phyloP scores from a whole-genome alignment of 768 basidiomycete genomes.

The Phaeotremella skinneri region DNA sequence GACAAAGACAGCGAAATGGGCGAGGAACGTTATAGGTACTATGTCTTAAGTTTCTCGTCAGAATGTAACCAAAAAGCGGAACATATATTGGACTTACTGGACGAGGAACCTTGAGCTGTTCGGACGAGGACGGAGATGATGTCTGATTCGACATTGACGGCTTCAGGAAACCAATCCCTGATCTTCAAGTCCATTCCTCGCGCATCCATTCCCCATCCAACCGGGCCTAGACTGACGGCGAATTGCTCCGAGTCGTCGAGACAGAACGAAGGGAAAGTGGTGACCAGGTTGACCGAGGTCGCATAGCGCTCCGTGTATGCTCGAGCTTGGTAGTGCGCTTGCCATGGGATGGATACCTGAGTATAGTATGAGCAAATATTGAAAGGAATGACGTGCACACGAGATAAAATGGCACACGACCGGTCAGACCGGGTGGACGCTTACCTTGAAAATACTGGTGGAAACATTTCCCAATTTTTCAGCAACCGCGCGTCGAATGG shows the following conservation, averaged over 20 bases:
- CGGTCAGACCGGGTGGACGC: slow-evolving; percentile 3
- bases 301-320: slow-evolving; percentile 33
- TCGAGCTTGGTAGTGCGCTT: slow-evolving; percentile 39
- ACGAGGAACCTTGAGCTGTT: slow-evolving; percentile 10
- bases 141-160: slow-evolving; percentile 16
- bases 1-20: slow-evolving; percentile 31
- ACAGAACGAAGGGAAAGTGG: slow-evolving; percentile 43
- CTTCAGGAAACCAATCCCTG: slow-evolving; percentile 28
- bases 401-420: background rate
- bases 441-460: slow-evolving; percentile 47
- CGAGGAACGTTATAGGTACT: slow-evolving; percentile 31
- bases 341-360: slow-evolving; percentile 43
- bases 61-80: background rate
- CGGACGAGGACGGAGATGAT: slow-evolving; percentile 41
- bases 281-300: slow-evolving; percentile 34
- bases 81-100: slow-evolving; percentile 22
- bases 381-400: background rate
- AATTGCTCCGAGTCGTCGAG: slow-evolving; percentile 43
- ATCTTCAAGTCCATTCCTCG: slow-evolving; percentile 11
- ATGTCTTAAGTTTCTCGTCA: slow-evolving; percentile 7
- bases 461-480: slow-evolving; percentile 22
- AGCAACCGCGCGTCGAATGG: slow-evolving; percentile 23
- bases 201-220: slow-evolving; percentile 9
- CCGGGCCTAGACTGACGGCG: slow-evolving; percentile 19
- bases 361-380: background rate